These are phyloP conservation scores for Jacaranda copaia DNA, from an alignment of 257 asterid genomes.

Conservation along the genomic window DNA sequence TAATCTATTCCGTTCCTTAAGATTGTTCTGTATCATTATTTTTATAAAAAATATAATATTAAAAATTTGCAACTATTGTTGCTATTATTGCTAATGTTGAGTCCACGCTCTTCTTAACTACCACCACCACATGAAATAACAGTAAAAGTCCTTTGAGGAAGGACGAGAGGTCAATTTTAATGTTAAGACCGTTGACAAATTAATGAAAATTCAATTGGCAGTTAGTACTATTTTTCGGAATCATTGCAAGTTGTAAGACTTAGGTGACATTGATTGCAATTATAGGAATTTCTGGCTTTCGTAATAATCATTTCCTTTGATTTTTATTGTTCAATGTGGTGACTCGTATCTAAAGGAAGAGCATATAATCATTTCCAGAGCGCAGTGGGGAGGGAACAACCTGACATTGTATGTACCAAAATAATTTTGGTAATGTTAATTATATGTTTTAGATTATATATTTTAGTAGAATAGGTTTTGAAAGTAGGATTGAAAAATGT, in stretches of 20 bases:
- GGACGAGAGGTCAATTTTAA: constrained; percentile 21
- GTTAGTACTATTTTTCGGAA: not conserved
- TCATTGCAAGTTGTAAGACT: constrained; percentile 3
- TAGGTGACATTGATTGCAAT: constrained; percentile 26
- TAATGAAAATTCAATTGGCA: constrained; percentile 6
- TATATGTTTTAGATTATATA: too few species aligned
- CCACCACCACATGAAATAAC: not conserved
- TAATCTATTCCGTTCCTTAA: too few species aligned
- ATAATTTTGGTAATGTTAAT: too few species aligned
- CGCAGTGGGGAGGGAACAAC: too few species aligned
- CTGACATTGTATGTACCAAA: too few species aligned
- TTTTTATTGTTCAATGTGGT: not conserved
- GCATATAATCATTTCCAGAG: too few species aligned
- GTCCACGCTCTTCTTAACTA: not conserved
- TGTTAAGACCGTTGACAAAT: not conserved
- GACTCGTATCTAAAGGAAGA: too few species aligned
- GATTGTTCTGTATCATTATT: too few species aligned
- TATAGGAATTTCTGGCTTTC: not conserved
- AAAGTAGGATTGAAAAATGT: too few species aligned
- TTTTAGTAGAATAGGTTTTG: too few species aligned
- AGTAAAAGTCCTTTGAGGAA: not conserved
- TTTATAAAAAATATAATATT: not conserved
- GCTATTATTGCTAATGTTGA: not conserved
- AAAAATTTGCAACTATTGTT: too few species aligned
- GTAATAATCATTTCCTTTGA: not conserved